Evolutionary conservation across 2,329 filamentous ascomycete species (phyloP).

Genomic region (Tolypocladium cylindrosporum): DNA sequence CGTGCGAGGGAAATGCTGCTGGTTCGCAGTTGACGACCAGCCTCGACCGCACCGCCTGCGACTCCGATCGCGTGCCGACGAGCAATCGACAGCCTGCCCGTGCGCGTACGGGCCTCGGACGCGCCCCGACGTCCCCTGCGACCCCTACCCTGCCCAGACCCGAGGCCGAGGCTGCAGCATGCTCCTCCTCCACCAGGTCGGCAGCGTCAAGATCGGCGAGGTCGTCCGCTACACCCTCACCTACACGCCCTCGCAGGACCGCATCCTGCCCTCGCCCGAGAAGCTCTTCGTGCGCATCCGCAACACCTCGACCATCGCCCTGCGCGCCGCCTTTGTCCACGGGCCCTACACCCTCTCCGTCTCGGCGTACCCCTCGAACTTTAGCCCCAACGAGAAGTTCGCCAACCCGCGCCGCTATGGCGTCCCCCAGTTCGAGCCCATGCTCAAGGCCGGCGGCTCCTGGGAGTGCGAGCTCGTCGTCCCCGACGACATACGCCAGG

Average conservation of each 20-base stretch:
- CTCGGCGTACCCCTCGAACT: conserved; percentile 73
- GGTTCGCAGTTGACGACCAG: background rate
- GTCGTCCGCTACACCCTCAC: conserved; percentile 86
- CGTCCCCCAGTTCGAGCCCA: conserved; percentile 85
- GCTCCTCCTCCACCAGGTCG: conserved; percentile 85
- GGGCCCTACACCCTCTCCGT: conserved; percentile 88
- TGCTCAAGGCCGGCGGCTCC: conserved; percentile 84
- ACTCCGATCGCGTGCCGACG: background rate
- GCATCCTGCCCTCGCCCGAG: conserved; percentile 77
- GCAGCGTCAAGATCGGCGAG: conserved; percentile 88
- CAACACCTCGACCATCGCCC: conserved; percentile 81
- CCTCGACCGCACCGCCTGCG: background rate
- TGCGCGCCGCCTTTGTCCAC: conserved; percentile 92
- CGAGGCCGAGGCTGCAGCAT: conserved; percentile 34
- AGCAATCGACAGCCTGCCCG: background rate
- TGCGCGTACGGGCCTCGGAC: background rate
- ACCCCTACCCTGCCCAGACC: background rate
- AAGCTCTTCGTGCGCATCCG: conserved; percentile 78
- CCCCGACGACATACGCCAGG: conserved; percentile 65
- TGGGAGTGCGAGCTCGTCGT: conserved; percentile 76
- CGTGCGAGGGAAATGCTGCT: conserved; percentile 1
- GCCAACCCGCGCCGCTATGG: conserved; percentile 61
- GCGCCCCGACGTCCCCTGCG: background rate
- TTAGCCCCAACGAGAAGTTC: conserved; percentile 73
- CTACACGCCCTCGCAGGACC: conserved; percentile 81